A percentile compares a stretch with the other conserved stretches of the same genome.
phyloP scores from a whole-genome alignment of 75 land plant species.

The Selaginella tamariscina region DNA sequence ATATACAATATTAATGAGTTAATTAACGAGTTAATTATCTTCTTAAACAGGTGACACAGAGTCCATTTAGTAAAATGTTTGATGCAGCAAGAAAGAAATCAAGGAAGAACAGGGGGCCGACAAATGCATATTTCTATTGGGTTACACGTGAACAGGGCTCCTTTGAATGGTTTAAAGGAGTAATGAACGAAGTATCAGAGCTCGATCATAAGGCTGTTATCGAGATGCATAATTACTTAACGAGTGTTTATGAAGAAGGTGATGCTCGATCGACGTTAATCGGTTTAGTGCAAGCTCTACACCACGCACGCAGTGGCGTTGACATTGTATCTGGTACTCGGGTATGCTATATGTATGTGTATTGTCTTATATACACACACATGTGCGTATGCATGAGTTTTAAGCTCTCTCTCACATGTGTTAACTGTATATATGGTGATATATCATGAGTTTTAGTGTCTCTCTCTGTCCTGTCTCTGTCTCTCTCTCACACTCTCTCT shows the following conservation, averaged over 20 bases:
- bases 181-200: conserved; percentile 31
- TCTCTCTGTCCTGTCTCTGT: too few species aligned
- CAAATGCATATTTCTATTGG: conserved; percentile 29
- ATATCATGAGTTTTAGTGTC: too few species aligned
- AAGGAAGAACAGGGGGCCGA: neutral
- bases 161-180: conserved; percentile 31
- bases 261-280: conserved; percentile 42
- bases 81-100: neutral
- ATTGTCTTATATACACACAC: too few species aligned
- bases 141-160: conserved; percentile 29
- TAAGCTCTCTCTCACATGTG: too few species aligned
- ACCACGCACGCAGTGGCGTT: conserved; percentile 33
- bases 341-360: conserved; percentile 17
- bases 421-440: too few species aligned
- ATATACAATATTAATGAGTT: neutral
- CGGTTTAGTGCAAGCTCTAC: conserved; percentile 31
- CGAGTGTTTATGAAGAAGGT: conserved; percentile 46
- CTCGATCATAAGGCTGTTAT: conserved; percentile 27
- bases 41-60: neutral
- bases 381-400: too few species aligned
- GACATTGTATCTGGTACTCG: conserved; percentile 48
- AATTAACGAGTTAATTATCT: neutral
- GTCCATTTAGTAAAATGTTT: neutral
- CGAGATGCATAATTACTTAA: conserved; percentile 45
- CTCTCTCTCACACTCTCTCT: too few species aligned